A percentile compares a stretch with the other conserved stretches of the same genome.
Evolutionary conservation across 2,329 filamentous ascomycete species (phyloP).

Genomic region (Pseudogymnoascus sp.): DNA sequence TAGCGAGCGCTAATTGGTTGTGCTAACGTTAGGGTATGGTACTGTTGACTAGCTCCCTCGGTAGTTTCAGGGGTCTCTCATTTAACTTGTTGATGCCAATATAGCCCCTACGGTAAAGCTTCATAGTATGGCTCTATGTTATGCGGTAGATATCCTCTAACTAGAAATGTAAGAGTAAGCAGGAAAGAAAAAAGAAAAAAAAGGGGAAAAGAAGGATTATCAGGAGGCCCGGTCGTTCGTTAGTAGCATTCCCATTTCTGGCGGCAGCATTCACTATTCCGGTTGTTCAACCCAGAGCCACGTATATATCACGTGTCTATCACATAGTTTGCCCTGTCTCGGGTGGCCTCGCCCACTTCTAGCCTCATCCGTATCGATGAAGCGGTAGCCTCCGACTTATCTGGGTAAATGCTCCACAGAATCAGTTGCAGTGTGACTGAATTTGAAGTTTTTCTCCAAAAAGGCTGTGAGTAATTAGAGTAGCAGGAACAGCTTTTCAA

Average conservation of each 20-base stretch:
- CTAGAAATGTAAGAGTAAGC: too few relatives aligned
- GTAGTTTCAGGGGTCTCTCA: too few relatives aligned
- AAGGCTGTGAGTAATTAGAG: background rate
- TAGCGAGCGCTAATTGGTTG: too few relatives aligned
- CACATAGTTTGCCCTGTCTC: background rate
- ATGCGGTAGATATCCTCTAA: too few relatives aligned
- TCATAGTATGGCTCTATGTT: too few relatives aligned
- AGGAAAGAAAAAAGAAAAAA: too few relatives aligned
- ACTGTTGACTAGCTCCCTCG: too few relatives aligned
- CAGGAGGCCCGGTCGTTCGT: too few relatives aligned
- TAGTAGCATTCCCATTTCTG: background rate
- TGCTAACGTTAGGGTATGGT: too few relatives aligned
- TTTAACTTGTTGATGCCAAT: too few relatives aligned
- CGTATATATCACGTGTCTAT: background rate
- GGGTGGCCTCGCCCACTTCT: background rate
- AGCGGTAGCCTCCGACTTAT: background rate
- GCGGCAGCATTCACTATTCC: background rate
- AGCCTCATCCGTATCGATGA: background rate
- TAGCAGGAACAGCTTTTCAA: background rate
- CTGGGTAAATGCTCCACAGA: background rate
- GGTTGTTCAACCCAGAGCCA: background rate
- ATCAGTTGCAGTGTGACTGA: background rate
- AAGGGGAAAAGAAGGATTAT: too few relatives aligned
- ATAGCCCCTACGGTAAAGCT: too few relatives aligned
- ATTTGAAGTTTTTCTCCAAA: background rate